phyloP scores from a whole-genome alignment of 2,329 filamentous ascomycete genomes.

The Colletotrichum chrysophilum region DNA sequence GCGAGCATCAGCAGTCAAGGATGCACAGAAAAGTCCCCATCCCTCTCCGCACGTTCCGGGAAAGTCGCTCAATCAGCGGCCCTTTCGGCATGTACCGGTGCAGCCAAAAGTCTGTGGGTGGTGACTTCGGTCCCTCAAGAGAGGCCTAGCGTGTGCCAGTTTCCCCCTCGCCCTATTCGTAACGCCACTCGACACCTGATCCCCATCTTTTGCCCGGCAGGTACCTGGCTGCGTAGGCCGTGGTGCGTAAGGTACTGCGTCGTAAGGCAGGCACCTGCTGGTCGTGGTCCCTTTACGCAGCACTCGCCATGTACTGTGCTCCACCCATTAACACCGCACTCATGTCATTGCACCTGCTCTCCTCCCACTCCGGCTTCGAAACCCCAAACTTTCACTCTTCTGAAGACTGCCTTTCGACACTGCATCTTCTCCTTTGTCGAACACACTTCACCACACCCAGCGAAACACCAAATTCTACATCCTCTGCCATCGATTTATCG shows the following conservation, averaged over 20 bases:
- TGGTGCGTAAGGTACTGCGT: background rate
- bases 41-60: conserved; percentile 10
- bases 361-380: background rate
- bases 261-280: background rate
- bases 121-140: background rate
- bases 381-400: background rate
- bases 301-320: background rate
- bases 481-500: background rate
- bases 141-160: background rate
- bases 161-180: background rate
- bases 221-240: background rate
- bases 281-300: background rate
- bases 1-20: background rate
- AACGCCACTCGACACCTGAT: conserved; percentile 12
- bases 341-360: conserved; percentile 10
- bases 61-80: background rate
- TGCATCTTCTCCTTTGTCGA: background rate
- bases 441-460: background rate
- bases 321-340: conserved; percentile 5
- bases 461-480: background rate
- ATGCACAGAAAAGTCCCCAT: background rate
- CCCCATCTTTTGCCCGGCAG: background rate
- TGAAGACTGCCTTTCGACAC: background rate
- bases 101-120: background rate
- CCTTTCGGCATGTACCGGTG: background rate